These are phyloP conservation scores for Hericium rajendrae DNA, from an alignment of 768 basidiomycete species.

Conservation along the genomic window DNA sequence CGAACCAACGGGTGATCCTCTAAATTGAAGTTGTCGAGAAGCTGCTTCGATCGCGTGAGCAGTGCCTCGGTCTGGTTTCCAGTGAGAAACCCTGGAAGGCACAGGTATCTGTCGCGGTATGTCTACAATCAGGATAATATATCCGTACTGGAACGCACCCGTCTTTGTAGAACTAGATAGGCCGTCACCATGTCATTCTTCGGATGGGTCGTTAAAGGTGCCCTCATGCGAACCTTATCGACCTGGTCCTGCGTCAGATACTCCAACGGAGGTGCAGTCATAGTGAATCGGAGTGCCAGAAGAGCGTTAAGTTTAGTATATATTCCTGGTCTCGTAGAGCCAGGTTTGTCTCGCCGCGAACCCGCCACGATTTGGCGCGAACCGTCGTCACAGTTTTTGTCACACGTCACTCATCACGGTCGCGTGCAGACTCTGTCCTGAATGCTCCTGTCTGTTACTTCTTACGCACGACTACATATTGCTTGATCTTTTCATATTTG, in stretches of 20 bases:
- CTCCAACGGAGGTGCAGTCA: too few species aligned
- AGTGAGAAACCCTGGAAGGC: slow-evolving; percentile 65
- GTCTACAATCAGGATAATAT: background rate
- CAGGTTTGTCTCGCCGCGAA: too few species aligned
- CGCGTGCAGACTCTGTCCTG: too few species aligned
- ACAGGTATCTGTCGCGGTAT: slow-evolving; percentile 50
- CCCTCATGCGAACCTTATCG: background rate
- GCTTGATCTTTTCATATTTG: too few species aligned
- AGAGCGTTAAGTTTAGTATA: too few species aligned
- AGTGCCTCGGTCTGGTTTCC: slow-evolving; percentile 50
- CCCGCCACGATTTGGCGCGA: too few species aligned
- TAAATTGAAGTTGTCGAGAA: slow-evolving; percentile 71
- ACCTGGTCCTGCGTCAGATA: background rate
- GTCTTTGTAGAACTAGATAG: slow-evolving; percentile 44
- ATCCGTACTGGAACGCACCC: slow-evolving; percentile 33
- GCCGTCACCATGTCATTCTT: background rate
- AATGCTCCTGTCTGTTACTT: too few species aligned
- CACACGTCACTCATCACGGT: too few species aligned
- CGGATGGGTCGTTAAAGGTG: background rate
- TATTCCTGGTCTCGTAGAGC: too few species aligned
- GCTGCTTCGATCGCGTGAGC: slow-evolving; percentile 56
- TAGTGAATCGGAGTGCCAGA: too few species aligned
- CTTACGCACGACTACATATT: too few species aligned
- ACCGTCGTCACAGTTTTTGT: too few species aligned
- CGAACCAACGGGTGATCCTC: slow-evolving; percentile 74